Evolutionary conservation across 257 asterid species (phyloP).

Genomic region (Gynochthodes officinalis): DNA sequence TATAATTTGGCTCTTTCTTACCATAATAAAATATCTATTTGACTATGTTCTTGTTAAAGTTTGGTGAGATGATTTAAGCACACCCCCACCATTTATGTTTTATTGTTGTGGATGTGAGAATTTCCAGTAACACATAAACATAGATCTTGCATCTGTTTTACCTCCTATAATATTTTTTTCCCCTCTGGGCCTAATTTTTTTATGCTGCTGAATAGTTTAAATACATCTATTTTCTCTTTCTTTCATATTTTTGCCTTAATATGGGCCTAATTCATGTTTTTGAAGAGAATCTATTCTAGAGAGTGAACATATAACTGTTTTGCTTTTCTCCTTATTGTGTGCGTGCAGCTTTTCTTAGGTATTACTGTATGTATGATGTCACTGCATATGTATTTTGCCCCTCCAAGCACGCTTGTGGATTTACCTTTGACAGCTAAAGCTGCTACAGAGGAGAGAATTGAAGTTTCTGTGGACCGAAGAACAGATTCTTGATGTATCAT

Average conservation of each 20-base stretch:
- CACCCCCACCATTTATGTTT: no score
- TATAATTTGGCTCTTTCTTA: neutral
- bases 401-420: conserved; percentile 78
- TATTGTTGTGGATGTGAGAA: neutral
- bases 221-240: neutral
- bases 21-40: neutral
- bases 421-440: conserved; percentile 60
- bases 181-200: neutral
- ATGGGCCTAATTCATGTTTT: neutral
- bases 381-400: conserved; percentile 94
- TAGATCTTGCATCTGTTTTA: neutral
- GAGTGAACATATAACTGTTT: neutral
- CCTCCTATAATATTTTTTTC: neutral
- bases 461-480: conserved; percentile 63
- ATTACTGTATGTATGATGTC: conserved; percentile 92
- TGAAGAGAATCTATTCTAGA: neutral
- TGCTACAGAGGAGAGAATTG: conserved; percentile 40
- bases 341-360: conserved; percentile 82
- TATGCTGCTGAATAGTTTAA: neutral
- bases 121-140: neutral
- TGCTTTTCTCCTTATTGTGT: conserved; percentile 10
- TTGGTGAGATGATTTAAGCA: neutral
- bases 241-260: neutral
- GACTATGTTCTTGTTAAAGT: neutral
- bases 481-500: conserved; percentile 41